Percentiles rank a stretch among this genome's conserved stretches.
These are phyloP conservation scores for Dipodascopsis uninucleata DNA, from an alignment of 805 yeast genomes.

Conservation along the genomic window DNA sequence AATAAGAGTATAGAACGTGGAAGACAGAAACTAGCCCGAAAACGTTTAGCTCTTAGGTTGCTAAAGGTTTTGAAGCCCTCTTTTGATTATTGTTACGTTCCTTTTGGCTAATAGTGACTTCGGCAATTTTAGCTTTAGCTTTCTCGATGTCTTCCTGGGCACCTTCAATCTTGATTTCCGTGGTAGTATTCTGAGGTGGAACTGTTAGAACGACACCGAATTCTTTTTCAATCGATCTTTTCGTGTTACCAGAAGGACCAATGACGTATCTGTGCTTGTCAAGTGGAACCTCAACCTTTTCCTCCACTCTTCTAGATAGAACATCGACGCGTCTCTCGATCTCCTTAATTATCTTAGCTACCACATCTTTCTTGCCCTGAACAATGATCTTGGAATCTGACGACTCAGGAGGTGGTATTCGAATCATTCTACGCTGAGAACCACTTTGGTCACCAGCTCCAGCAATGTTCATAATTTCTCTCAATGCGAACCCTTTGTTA, in stretches of 20 bases:
- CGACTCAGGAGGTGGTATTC: conserved; percentile 66
- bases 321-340: conserved; percentile 46
- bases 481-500: conserved; percentile 66
- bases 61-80: conserved; percentile 5
- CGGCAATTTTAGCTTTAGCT: conserved; percentile 19
- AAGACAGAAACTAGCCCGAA: no score
- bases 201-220: conserved; percentile 58
- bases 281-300: conserved; percentile 54
- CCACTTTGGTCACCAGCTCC: conserved; percentile 60
- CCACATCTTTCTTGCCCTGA: conserved; percentile 72
- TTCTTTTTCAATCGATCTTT: conserved; percentile 57
- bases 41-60: no score
- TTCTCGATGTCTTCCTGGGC: conserved; percentile 17
- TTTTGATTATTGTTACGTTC: conserved; percentile 4
- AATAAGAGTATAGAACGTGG: no score
- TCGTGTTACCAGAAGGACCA: conserved; percentile 71
- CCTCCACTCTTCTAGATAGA: conserved; percentile 49
- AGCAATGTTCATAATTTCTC: conserved; percentile 70
- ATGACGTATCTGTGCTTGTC: conserved; percentile 57
- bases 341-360: conserved; percentile 59
- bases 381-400: conserved; percentile 49
- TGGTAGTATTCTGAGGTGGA: conserved; percentile 40
- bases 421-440: conserved; percentile 52
- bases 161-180: conserved; percentile 17
- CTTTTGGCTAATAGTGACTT: conserved; percentile 11